Conservation (phyloP, 305 asterid genomes). For the Fraxinus sp. region DNA sequence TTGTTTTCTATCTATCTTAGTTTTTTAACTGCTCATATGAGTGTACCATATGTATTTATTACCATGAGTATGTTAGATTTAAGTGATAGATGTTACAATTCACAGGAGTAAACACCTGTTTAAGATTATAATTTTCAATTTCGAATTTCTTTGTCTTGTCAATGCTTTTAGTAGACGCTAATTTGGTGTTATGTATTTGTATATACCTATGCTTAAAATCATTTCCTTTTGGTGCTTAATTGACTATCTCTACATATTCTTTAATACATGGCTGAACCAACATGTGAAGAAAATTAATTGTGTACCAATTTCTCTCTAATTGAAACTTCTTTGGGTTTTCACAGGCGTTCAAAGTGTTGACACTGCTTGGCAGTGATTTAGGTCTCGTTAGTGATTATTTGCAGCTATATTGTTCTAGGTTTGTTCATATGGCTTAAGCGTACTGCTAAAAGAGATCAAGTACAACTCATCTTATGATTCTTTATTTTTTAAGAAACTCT, state of each 20-base stretch:
- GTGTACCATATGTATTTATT: constrained; percentile 27
- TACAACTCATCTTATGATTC: not conserved
- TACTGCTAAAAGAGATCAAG: not conserved
- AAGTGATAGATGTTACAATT: not conserved
- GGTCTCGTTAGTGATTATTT: not conserved
- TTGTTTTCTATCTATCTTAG: constrained; percentile 41
- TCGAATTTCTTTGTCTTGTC: not conserved
- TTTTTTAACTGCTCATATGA: constrained; percentile 23
- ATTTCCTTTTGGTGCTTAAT: not conserved
- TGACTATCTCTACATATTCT: not conserved
- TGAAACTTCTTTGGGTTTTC: not conserved
- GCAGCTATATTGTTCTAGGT: not conserved
- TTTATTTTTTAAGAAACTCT: not conserved
- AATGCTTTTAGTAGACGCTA: not conserved
- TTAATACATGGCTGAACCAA: not conserved
- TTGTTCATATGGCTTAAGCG: constrained; percentile 8
- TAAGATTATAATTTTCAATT: not conserved
- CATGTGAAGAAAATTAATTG: not conserved
- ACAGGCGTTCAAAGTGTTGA: not conserved
- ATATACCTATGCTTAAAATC: constrained; percentile 5
- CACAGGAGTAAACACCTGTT: not conserved
- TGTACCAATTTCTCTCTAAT: not conserved
- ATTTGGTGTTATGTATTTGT: constrained; percentile 13
- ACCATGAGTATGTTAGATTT: constrained; percentile 12
- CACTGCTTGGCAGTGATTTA: not conserved